Percentiles rank a stretch among this genome's conserved stretches.
Evolutionary conservation across 441 rosid genomes (phyloP).

Genomic region (Hura crepitans): DNA sequence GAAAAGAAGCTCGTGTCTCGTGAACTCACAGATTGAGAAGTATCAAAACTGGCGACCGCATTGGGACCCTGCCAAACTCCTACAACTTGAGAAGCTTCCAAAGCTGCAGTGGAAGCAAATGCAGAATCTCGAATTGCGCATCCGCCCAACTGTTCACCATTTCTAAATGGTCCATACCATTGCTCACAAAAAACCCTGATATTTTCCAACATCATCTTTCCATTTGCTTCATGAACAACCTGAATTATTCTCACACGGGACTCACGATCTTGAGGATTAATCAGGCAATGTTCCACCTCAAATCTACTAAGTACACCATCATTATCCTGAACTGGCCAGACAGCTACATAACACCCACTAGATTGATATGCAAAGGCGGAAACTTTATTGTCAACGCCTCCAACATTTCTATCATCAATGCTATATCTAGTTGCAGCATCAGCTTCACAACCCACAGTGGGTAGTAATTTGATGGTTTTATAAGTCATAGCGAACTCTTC

Average conservation of each 20-base stretch:
- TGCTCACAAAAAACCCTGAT: constrained; percentile 66
- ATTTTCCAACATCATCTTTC: constrained; percentile 36
- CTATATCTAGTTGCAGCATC: constrained; percentile 80
- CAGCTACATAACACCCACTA: constrained; percentile 64
- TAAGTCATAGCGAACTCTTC: constrained; percentile 37
- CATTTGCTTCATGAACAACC: constrained; percentile 35
- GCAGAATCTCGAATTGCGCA: constrained; percentile 71
- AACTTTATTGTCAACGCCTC: constrained; percentile 31
- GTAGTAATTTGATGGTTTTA: constrained; percentile 72
- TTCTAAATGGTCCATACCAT: constrained; percentile 84
- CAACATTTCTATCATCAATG: constrained; percentile 46
- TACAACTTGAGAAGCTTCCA: constrained; percentile 42
- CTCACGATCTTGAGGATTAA: constrained; percentile 69
- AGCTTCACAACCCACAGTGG: constrained; percentile 98
- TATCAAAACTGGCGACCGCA: constrained; percentile 42
- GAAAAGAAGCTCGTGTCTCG: background rate
- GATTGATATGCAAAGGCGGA: constrained; percentile 63
- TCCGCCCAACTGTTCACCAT: constrained; percentile 85
- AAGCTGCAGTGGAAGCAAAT: constrained; percentile 68
- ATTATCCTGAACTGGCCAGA: constrained; percentile 44
- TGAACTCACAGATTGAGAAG: constrained; percentile 47
- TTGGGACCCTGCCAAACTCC: constrained; percentile 58
- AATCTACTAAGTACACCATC: constrained; percentile 25
- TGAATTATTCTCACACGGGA: constrained; percentile 74
- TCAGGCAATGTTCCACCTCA: constrained; percentile 77